Evolutionary conservation across 305 asterid species (phyloP), one percentile per base, ranked within the genome.

Genomic region (Fraxinus latifolia): DNA sequence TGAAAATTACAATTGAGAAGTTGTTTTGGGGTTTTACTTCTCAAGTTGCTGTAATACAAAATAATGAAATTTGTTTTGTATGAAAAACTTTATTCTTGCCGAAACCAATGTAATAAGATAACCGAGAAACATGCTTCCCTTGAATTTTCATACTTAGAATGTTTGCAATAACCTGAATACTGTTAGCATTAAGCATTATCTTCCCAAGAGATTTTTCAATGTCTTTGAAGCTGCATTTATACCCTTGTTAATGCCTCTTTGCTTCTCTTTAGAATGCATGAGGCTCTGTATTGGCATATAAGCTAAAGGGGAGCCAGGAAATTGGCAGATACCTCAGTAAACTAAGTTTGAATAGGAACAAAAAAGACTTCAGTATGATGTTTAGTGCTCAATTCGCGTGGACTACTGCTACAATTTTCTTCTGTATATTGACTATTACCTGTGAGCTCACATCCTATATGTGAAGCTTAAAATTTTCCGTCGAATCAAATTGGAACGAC

Each of bases 161-260:
- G 42, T 17, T 34, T 17, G 58, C 29, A 19, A 4, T 58, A 58
- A 62, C 72, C 33, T 62, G 72, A 62, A 39, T 75, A 9, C 65
- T 3, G 55, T 23, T 29, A 42, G 50, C 50, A 42, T 42, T 42
- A 42, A 58, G 68, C 29, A 11, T 42, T 37, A 36, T 21, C 78
- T 50, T 39, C 50, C 78, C 39, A 53, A 55, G 15, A 8, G 17
- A 37, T 75, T 53, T n/a, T 44, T 77, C 72, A 19, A 77, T 53
- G 32, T 25, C 72, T 9, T 60, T 60, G 71, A 60, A 60, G 71
- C 34, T 77, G 72, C 80, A 77, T 77, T 53, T 31, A 32, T 17
- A 2, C 17, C 74, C 34, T 21, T 72, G 37, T 32, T 4, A 31
- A 5, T 62, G 77, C 55, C 58, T 73, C 42, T 71, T 76, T 70